A percentile compares a stretch with the other conserved stretches of the same genome.
Evolutionary conservation across 202 grass and related monocot genomes (phyloP).

Genomic region (Zoysia matrella): DNA sequence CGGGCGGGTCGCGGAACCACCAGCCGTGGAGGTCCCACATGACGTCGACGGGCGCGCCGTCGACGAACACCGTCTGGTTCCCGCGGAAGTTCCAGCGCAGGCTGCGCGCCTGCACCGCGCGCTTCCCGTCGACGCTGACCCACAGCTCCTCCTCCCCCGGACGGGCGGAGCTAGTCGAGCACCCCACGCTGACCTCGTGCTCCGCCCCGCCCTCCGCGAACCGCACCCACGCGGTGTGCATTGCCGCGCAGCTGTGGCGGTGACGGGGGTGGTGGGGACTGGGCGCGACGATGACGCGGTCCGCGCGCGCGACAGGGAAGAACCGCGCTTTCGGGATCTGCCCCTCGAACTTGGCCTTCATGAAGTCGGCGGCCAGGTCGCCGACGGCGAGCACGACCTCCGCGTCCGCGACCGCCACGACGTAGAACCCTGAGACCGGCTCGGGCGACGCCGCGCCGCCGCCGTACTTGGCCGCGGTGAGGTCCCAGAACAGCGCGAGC

Average conservation of each 20-base stretch:
- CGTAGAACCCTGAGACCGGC: constrained; percentile 67
- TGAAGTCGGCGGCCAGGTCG: constrained; percentile 63
- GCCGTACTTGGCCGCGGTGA: constrained; percentile 49
- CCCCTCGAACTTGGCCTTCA: constrained; percentile 67
- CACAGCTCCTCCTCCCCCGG: constrained; percentile 57
- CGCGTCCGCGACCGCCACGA: constrained; percentile 61
- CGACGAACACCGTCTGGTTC: constrained; percentile 94
- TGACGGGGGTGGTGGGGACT: not conserved
- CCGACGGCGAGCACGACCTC: constrained; percentile 75
- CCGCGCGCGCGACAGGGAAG: constrained; percentile 43
- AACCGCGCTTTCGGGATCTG: constrained; percentile 52
- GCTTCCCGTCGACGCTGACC: constrained; percentile 81
- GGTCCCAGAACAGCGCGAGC: constrained; percentile 82
- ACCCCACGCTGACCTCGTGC: constrained; percentile 86
- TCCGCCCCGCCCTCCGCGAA: constrained; percentile 70
- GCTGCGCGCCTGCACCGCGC: constrained; percentile 65
- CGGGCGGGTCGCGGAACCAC: constrained; percentile 64
- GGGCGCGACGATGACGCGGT: constrained; percentile 48
- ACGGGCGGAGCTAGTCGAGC: constrained; percentile 25
- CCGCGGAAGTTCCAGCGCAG: constrained; percentile 94
- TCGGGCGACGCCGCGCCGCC: constrained; percentile 42
- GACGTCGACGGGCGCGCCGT: constrained; percentile 79
- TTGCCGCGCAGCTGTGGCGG: not conserved
- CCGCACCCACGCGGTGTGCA: constrained; percentile 53
- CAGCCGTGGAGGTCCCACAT: constrained; percentile 92